A percentile compares a stretch with the other conserved stretches of the same genome.
Evolutionary conservation across 495 filamentous ascomycete genomes (phyloP).

Genomic region (Tetracladium setigerum): DNA sequence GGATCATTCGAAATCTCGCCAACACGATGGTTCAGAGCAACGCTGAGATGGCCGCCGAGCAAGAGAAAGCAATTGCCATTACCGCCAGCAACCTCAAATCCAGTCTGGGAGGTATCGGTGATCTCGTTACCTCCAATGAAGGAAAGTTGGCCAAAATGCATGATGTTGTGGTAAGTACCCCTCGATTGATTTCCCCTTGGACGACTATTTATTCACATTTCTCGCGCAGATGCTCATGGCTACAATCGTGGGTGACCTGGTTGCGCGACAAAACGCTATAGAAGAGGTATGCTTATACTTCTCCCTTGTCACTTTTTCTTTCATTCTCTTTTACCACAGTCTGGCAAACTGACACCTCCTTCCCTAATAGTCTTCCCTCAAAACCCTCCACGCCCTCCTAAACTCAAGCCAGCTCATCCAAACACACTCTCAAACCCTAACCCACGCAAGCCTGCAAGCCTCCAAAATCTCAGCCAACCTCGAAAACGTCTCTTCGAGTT

Average conservation of each 20-base stretch:
- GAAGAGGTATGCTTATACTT: no score
- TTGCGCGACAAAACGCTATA: no score
- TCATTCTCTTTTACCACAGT: no score
- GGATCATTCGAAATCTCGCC: slow-evolving; percentile 8
- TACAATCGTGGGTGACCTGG: no score
- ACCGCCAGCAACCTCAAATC: slow-evolving; percentile 2
- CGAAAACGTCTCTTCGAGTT: slow-evolving; percentile 4
- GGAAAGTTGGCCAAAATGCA: background rate
- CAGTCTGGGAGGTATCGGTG: slow-evolving; percentile 2
- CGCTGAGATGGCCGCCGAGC: slow-evolving; percentile 11
- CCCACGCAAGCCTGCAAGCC: slow-evolving; percentile 8
- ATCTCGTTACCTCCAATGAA: slow-evolving; percentile 4
- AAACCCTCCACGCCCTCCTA: background rate
- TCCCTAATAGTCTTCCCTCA: no score
- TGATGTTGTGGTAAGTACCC: no score
- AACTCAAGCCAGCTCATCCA: slow-evolving; percentile 15
- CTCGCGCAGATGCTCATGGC: no score
- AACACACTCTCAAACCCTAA: slow-evolving; percentile 10
- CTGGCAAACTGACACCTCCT: no score
- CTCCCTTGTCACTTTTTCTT: no score
- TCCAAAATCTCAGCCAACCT: slow-evolving; percentile 9
- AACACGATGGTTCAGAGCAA: slow-evolving; percentile 6
- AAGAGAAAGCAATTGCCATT: slow-evolving; percentile 6
- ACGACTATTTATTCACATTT: no score
- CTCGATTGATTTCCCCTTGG: no score